Evolutionary conservation across 2,329 filamentous ascomycete genomes (phyloP).

Genomic region (Leptographium radiaticola): DNA sequence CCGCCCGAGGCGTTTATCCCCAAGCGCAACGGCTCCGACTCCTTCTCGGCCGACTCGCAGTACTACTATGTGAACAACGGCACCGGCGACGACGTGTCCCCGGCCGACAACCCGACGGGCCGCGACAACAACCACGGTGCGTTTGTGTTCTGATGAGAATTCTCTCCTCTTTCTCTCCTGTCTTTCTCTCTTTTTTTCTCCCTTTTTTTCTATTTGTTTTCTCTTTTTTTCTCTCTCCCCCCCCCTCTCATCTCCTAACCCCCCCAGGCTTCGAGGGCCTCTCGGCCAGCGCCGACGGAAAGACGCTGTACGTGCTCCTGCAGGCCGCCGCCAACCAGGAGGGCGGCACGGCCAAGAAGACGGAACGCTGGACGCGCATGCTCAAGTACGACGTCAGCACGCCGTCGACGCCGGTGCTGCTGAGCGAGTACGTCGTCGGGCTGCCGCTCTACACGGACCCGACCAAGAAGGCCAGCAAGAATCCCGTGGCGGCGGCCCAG

Average conservation of each 20-base stretch:
- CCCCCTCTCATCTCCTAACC: neutral
- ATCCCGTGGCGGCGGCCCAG: conserved; percentile 46
- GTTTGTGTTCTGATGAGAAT: no score
- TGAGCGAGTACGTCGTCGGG: conserved; percentile 52
- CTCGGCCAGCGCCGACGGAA: conserved; percentile 48
- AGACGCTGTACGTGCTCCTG: conserved; percentile 49
- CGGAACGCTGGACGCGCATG: conserved; percentile 44
- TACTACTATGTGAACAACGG: conserved; percentile 42
- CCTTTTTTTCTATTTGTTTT: no score
- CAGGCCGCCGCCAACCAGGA: conserved; percentile 49
- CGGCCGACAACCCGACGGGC: conserved; percentile 33
- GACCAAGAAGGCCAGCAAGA: conserved; percentile 23
- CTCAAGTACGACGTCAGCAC: conserved; percentile 49
- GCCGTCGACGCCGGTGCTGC: conserved; percentile 28
- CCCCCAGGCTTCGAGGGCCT: conserved; percentile 52
- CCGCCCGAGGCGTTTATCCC: conserved; percentile 54
- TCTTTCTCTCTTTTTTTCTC: neutral
- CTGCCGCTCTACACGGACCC: conserved; percentile 43
- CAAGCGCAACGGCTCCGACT: conserved; percentile 40
- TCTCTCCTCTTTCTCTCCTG: neutral
- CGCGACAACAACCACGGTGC: conserved; percentile 52
- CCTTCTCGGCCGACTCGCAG: conserved; percentile 52
- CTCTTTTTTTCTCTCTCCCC: no score
- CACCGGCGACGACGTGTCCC: conserved; percentile 38
- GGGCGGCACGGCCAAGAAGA: conserved; percentile 15